Conservation (phyloP, 2,329 filamentous ascomycete species). For the Fusarium falciforme region DNA sequence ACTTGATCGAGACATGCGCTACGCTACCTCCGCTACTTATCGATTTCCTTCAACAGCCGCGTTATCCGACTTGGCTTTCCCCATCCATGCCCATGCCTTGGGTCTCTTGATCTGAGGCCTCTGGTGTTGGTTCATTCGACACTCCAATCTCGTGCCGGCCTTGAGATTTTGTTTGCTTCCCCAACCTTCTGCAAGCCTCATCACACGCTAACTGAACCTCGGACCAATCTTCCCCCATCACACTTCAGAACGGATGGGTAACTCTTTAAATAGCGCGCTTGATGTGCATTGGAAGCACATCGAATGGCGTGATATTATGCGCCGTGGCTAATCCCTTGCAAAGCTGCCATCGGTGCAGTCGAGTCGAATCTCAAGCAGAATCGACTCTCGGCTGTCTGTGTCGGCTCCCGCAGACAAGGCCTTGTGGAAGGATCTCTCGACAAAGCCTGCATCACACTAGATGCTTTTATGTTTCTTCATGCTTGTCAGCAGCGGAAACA, state of each 20-base stretch:
- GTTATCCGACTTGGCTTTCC: background rate
- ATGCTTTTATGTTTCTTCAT: background rate
- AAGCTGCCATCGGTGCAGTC: background rate
- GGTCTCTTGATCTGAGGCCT: background rate
- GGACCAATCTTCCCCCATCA: background rate
- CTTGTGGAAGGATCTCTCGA: background rate
- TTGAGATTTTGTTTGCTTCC: background rate
- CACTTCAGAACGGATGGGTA: background rate
- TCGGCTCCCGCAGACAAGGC: background rate
- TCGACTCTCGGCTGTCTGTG: background rate
- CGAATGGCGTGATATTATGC: background rate
- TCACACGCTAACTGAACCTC: background rate
- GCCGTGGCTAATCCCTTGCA: background rate
- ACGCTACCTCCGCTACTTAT: background rate
- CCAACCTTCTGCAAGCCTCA: background rate
- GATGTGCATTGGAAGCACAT: background rate
- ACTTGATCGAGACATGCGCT: background rate
- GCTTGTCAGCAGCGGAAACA: background rate
- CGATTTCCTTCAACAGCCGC: background rate
- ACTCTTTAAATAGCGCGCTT: background rate
- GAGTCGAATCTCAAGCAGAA: background rate
- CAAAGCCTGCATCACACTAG: background rate
- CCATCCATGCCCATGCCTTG: background rate
- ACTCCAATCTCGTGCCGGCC: background rate
- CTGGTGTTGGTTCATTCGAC: background rate